A percentile compares a stretch with the other conserved stretches of the same genome.
These are phyloP conservation scores for Tricholomella constricta DNA, from an alignment of 768 basidiomycete genomes.

Conservation along the genomic window DNA sequence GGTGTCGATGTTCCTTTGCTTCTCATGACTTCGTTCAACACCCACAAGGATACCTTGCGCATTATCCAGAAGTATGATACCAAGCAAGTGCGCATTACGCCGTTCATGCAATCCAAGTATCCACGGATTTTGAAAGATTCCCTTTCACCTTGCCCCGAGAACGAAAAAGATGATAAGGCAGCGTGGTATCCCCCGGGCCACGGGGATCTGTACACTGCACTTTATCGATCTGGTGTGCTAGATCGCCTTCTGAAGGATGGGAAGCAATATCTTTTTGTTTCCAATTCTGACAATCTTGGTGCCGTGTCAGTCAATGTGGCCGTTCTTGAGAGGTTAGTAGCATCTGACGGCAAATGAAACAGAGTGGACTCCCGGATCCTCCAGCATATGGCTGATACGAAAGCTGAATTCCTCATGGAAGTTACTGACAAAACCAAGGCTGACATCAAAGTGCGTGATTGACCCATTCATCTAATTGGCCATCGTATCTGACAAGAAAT, in stretches of 20 bases:
- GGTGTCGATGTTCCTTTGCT: conserved; percentile 82
- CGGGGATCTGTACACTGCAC: conserved; percentile 80
- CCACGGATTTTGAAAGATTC: conserved; percentile 81
- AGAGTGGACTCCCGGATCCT: conserved; percentile 79
- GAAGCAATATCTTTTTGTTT: conserved; percentile 88
- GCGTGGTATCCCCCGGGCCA: conserved; percentile 92
- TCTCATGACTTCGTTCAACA: conserved; percentile 94
- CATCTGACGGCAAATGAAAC: conserved; percentile 23
- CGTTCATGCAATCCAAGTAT: conserved; percentile 85
- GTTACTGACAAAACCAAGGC: conserved; percentile 98
- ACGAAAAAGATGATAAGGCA: conserved; percentile 67
- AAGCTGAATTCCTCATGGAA: conserved; percentile 91
- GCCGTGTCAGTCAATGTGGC: conserved; percentile 55
- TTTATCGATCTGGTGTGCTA: conserved; percentile 74
- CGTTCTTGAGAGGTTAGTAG: background rate
- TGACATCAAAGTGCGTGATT: conserved; percentile 46
- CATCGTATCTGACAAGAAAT: background rate
- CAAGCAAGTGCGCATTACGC: conserved; percentile 78
- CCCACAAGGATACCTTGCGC: conserved; percentile 83
- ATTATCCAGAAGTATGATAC: conserved; percentile 87
- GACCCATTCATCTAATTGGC: background rate
- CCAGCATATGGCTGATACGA: conserved; percentile 73
- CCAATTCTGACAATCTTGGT: conserved; percentile 87
- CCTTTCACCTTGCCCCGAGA: conserved; percentile 70
- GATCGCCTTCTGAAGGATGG: conserved; percentile 79